Base-by-base conservation (phyloP, 2,329 filamentous ascomycete genomes). In the Ophiostoma ips region DNA sequence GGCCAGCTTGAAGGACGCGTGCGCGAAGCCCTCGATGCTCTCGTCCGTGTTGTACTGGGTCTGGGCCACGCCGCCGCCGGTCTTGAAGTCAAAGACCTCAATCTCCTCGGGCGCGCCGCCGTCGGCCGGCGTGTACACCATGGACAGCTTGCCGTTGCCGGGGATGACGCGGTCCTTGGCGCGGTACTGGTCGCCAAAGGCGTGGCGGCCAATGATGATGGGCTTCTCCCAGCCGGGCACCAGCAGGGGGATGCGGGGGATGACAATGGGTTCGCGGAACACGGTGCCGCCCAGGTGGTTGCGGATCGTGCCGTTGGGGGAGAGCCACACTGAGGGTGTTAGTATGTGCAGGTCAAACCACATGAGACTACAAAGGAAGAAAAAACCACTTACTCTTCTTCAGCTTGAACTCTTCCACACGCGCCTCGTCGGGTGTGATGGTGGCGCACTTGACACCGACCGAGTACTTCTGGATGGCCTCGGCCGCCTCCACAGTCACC, bases 391-490 rank as follows among this genome's bases (percentile, higher is more conserved):
- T 71, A 89, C 84, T 96, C 75, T 96, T 83, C 84, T 96, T 98
- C 60, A 98, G 79, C 66, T 95, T 89, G 71, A 96, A 98, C 71
- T 96, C 92, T 75, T 96, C 78, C 30, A 98, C 90, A 66, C 92
- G 84, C 57, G 81, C 84, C 78, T 98, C 92, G 66, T 98, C 92
- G 36, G 92, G 92, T 40, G 92, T 98, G 72, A 98, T 98, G 66
- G 92, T 98, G 58, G 92, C 92, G 69, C 92, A 98, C 77, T 98
- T 98, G 73, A 98, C 87, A 68, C 90, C 92, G 50, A 98, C 92
- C 53, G 84, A 87, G 77, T 96, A 95, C 77, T 95, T 95, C 79
- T 95, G 89, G 73, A 96, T 96, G 40, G 92, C 92, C 72, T 95
- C 87, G 50, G 92, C 92, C 50, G 90, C 86, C 64, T 96, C 92